Evolutionary conservation across 805 yeast genomes (phyloP), one percentile per base, ranked within the genome.

Genomic region (Schwanniomyces sp.): DNA sequence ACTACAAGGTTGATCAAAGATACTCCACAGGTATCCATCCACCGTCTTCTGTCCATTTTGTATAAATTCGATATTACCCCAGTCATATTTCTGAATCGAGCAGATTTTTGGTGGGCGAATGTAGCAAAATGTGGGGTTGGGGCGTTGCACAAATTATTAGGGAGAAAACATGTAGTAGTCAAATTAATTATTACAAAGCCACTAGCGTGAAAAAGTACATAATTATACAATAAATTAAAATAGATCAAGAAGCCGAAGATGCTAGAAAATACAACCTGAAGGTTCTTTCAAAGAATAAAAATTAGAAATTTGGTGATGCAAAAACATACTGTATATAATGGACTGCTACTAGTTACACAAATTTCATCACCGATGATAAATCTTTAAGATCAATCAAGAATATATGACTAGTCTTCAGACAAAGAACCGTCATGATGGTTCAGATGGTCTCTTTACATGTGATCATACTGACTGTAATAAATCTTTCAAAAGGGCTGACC

Each of bases 401-500:
- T 8, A 32, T 7, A 32, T 32, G 36, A 32, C 36, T 3, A 32
- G 36, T 16, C 21, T 32, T 32, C 36, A 32, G 36, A 9, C 36
- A 32, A 32, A 32, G 36, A 16, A 7, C 21, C 36, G 3, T 7
- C n/a, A 17, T 14, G n/a, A 7, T 4, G 17, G 21, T 21, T 24
- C 40, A 2, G 12, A 17, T 24, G 9, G 8, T 10, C 6, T 37
- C 27, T 46, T 24, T 30, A 16, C 17, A 11, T 50, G 53, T 26
- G 53, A 50, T 8, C 46, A 29, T 7, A 32, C 41, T 11, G 52
- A 47, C 6, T 52, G 55, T 38, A 40, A 38, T 12, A 52, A 50
- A 34, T 32, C 44, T 1, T 50, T 52, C 36, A 39, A 43, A 21
- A 27, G 55, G 10, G 44, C 49, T 16, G 53, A 52, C 42, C 55